Percentiles rank a stretch among this genome's conserved stretches.
Evolutionary conservation across 495 filamentous ascomycete species (phyloP).

Genomic region (Aspergillus heteromorphus): DNA sequence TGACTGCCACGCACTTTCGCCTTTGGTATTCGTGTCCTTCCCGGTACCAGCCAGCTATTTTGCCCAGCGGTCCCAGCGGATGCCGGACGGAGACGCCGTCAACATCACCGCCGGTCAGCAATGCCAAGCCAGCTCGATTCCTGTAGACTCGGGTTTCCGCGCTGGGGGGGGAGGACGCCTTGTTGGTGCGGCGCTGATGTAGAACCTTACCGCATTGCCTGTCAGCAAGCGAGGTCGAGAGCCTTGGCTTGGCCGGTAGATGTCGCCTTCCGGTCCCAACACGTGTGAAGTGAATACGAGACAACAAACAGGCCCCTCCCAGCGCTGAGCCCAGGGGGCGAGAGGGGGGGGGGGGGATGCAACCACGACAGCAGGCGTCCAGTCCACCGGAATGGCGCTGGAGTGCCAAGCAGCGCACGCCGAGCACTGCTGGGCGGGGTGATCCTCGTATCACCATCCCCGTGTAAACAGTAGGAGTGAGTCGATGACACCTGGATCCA

Average conservation of each 20-base stretch:
- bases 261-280: background rate
- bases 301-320: background rate
- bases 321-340: no score
- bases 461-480: background rate
- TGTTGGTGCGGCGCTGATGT: background rate
- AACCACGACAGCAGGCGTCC: slow-evolving; percentile 1
- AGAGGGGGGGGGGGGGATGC: background rate
- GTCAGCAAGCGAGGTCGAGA: background rate
- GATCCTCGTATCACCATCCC: background rate
- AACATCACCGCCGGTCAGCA: background rate
- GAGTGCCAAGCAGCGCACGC: background rate
- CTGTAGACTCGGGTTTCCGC: background rate
- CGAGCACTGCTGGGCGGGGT: background rate
- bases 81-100: background rate
- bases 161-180: background rate
- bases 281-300: slow-evolving; percentile 1
- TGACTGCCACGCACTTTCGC: background rate
- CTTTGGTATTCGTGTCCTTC: background rate
- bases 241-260: background rate
- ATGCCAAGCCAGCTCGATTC: background rate
- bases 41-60: background rate
- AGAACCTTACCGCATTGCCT: background rate
- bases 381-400: background rate
- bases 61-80: no score
- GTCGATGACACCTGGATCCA: background rate